These are phyloP conservation scores for Cenococcum geophilum DNA, from an alignment of 495 filamentous ascomycete genomes.

Conservation along the genomic window DNA sequence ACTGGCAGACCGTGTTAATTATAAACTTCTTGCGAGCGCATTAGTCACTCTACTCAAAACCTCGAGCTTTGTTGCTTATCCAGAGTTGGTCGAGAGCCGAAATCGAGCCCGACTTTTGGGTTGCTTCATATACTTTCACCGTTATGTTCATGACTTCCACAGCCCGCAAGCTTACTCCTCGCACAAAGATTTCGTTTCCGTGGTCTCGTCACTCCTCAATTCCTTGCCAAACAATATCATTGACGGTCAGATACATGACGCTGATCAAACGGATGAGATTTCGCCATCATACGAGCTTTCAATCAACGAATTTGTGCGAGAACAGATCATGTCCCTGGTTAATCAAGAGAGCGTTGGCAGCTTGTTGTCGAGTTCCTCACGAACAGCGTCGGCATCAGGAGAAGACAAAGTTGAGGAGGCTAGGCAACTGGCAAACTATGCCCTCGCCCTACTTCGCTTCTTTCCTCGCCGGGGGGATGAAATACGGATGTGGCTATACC, in stretches of 20 bases:
- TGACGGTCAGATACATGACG: slow-evolving; percentile 45
- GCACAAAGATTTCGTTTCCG: slow-evolving; percentile 55
- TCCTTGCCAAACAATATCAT: slow-evolving; percentile 54
- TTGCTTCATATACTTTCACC: slow-evolving; percentile 69
- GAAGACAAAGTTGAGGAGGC: slow-evolving; percentile 47
- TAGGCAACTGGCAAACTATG: slow-evolving; percentile 74
- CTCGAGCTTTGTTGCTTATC: slow-evolving; percentile 25
- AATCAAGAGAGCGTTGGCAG: slow-evolving; percentile 59
- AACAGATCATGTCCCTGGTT: slow-evolving; percentile 57
- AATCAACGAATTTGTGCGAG: slow-evolving; percentile 34
- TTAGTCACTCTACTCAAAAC: slow-evolving; percentile 38
- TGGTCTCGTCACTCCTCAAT: slow-evolving; percentile 58
- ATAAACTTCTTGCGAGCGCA: slow-evolving; percentile 48
- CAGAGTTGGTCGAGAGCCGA: slow-evolving; percentile 32
- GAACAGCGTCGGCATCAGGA: slow-evolving; percentile 5
- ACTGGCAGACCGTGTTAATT: slow-evolving; percentile 48
- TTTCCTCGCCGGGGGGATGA: slow-evolving; percentile 82
- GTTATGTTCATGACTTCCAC: slow-evolving; percentile 44
- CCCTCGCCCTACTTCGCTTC: slow-evolving; percentile 74
- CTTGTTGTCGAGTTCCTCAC: slow-evolving; percentile 44
- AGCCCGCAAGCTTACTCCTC: slow-evolving; percentile 38
- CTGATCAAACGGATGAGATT: slow-evolving; percentile 8
- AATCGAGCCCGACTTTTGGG: slow-evolving; percentile 64
- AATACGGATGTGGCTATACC: slow-evolving; percentile 90
- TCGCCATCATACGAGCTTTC: neutral